Evolutionary conservation across 176 grass and related monocot genomes (phyloP).

Genomic region (Pontederia crassipes): DNA sequence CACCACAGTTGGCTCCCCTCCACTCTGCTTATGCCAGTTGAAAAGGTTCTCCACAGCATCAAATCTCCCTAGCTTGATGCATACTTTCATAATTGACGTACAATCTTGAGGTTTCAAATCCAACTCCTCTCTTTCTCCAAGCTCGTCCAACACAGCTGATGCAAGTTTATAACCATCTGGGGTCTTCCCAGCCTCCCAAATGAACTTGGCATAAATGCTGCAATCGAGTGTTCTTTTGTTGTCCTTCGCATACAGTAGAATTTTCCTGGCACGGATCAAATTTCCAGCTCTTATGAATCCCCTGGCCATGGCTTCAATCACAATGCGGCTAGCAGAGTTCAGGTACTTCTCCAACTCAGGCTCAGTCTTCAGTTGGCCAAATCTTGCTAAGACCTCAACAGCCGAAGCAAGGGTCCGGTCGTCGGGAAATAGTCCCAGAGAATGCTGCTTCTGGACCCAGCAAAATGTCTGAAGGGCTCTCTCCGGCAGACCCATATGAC

Average conservation of each 20-base stretch:
- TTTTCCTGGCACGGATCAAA: conserved; percentile 31
- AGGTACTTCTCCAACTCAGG: conserved; percentile 41
- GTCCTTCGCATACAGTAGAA: conserved; percentile 50
- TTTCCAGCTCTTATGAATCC: conserved; percentile 63
- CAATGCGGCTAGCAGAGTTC: conserved; percentile 40
- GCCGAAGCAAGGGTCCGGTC: conserved; percentile 56
- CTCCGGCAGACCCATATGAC: conserved; percentile 61
- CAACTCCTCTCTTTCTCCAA: conserved; percentile 43
- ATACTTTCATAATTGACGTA: conserved; percentile 78
- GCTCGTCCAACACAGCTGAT: conserved; percentile 37
- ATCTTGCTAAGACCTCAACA: conserved; percentile 53
- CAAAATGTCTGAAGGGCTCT: conserved; percentile 59
- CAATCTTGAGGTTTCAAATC: conserved; percentile 47
- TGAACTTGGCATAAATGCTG: conserved; percentile 50
- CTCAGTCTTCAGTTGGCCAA: conserved; percentile 32
- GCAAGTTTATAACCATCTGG: conserved; percentile 64
- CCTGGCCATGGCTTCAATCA: conserved; percentile 57
- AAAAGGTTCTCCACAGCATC: conserved; percentile 58
- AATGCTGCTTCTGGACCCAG: conserved; percentile 53
- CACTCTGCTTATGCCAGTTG: conserved; percentile 41
- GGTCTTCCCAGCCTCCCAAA: conserved; percentile 39
- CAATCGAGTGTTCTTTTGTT: conserved; percentile 42
- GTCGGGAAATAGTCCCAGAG: conserved; percentile 40
- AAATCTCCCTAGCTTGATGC: conserved; percentile 55
- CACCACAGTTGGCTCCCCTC: conserved; percentile 36